Base-by-base conservation (phyloP, 495 filamentous ascomycete genomes). In the Aspergillus bridgeri region DNA sequence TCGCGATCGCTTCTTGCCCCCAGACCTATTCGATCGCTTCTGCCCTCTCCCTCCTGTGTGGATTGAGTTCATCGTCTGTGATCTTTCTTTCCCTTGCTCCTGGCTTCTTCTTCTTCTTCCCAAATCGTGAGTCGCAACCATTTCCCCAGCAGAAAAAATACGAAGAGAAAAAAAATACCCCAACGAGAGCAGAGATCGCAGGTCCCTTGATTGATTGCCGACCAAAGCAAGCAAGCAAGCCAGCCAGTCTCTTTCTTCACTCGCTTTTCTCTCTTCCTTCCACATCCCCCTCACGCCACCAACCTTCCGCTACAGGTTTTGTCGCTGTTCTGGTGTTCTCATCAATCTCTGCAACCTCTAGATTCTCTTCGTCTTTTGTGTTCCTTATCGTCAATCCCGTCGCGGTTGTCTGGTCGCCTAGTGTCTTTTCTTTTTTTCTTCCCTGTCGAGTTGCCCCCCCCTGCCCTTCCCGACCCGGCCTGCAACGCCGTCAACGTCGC, bases 161-260 rank as follows among this genome's bases (percentile, higher is more conserved):
- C 21, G 15, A 18, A 11, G 38, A 53, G 21, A 42, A 53, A 33
- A 53, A 53, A 42, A 42, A 42, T 3, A 47, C 17, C 13, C n/a
- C n/a, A n/a, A 17, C 20, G 7, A 38, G 33, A 53, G 33, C 13
- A 24, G 24, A 44, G 19, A 23, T 47, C 45, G 45, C 45, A 58
- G 18, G 53, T 60, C 57, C 57, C 57, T 60, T 60, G 57, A 60
- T 60, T 60, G 57, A 60, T 60, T 60, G 47, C 51, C 50, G 42
- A 54, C 56, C 42, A 44, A 54, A 38, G 33, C 33, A 38, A 24
- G n/a, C n/a, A n/a, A n/a, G n/a, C n/a, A n/a, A n/a, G n/a, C n/a
- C n/a, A n/a, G n/a, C n/a, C n/a, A n/a, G 22, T 55, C 43, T 27
- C 21, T 46, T 42, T 54, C 42, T 24, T 27, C 51, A 22, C 33